Evolutionary conservation across 768 basidiomycete genomes (phyloP).

Genomic region (Podaxis mareebaensis): DNA sequence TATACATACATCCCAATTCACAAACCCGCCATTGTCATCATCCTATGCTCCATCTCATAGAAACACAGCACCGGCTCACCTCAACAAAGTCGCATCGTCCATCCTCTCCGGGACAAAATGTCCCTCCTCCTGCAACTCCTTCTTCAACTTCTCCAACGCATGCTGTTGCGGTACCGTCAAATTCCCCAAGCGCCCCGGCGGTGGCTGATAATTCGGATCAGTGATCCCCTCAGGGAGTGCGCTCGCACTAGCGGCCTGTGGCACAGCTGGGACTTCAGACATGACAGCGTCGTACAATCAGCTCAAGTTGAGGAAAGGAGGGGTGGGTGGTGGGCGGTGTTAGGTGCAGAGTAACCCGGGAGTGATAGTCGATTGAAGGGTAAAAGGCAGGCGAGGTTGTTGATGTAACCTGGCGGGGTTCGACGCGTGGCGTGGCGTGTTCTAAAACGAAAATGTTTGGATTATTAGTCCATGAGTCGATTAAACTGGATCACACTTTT

Average conservation of each 20-base stretch:
- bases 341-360: not conserved
- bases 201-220: constrained; percentile 64
- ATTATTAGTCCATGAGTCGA: not conserved
- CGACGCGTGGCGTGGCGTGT: not conserved
- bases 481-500: not conserved
- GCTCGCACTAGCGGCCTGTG: constrained; percentile 50
- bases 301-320: not conserved
- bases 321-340: not conserved
- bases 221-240: constrained; percentile 59
- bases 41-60: not conserved
- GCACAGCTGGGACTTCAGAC: not conserved
- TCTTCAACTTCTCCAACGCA: constrained; percentile 69
- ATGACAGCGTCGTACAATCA: not conserved
- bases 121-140: constrained; percentile 63
- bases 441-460: not conserved
- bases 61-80: constrained; percentile 37
- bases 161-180: constrained; percentile 63
- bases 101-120: constrained; percentile 62
- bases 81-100: constrained; percentile 70
- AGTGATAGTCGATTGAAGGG: not conserved
- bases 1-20: not conserved
- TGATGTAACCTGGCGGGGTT: not conserved
- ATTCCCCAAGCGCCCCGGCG: constrained; percentile 80
- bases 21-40: not conserved
- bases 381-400: not conserved